Conservation (phyloP, 2,329 filamentous ascomycete species). For the Camillea tinctor region DNA sequence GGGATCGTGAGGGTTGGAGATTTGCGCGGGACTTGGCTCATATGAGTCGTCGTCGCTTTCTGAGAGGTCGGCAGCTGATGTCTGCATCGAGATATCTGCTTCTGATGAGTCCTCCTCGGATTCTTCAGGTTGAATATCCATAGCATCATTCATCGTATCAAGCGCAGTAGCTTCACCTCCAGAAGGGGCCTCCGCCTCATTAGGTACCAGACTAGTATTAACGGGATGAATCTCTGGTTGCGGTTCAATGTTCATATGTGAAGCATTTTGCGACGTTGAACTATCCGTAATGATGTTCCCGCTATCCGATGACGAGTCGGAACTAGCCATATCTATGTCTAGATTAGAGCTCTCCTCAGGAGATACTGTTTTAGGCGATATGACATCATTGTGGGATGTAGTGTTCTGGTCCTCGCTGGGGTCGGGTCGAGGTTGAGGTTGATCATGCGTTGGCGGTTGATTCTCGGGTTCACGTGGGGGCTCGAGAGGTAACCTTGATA, state of each 20-base stretch:
- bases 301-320: neutral
- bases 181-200: neutral
- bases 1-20: conserved; percentile 17
- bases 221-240: neutral
- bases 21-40: conserved; percentile 17
- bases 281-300: neutral
- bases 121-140: conserved; percentile 3
- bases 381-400: neutral
- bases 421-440: neutral
- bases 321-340: neutral
- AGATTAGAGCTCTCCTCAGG: neutral
- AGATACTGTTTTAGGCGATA: neutral
- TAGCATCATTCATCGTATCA: neutral
- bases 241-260: neutral
- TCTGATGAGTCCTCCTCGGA: conserved; percentile 7
- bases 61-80: conserved; percentile 15
- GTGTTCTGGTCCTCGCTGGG: neutral
- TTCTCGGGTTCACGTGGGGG: neutral
- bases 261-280: neutral
- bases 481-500: neutral
- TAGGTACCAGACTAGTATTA: no score
- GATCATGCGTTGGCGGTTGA: neutral
- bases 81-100: conserved; percentile 18
- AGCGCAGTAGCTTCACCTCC: neutral
- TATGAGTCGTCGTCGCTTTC: conserved; percentile 23